These are phyloP conservation scores for Pontederia crassipes DNA, from an alignment of 176 grass and related monocot genomes.

Conservation along the genomic window DNA sequence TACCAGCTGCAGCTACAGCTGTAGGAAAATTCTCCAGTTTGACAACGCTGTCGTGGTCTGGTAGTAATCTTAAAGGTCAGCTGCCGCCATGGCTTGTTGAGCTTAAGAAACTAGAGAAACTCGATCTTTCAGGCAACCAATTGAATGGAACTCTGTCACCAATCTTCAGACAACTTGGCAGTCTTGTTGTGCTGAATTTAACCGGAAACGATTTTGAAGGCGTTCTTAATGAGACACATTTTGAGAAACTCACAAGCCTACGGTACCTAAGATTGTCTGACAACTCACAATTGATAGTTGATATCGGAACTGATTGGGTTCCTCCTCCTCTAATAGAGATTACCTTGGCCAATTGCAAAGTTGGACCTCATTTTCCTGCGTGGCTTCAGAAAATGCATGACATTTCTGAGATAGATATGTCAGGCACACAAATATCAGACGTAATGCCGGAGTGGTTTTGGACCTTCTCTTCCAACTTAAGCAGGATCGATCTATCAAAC, in stretches of 20 bases:
- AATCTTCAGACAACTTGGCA: too few relatives aligned
- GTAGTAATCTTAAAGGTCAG: too few relatives aligned
- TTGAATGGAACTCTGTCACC: too few relatives aligned
- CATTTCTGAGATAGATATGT: neutral
- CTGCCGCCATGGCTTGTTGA: too few relatives aligned
- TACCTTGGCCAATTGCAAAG: neutral
- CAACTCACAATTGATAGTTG: neutral
- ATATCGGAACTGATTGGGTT: neutral
- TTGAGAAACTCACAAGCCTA: neutral
- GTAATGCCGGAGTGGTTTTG: neutral
- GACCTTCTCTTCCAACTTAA: neutral
- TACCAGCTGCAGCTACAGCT: too few relatives aligned
- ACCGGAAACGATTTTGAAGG: neutral
- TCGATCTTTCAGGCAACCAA: too few relatives aligned
- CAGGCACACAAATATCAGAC: neutral
- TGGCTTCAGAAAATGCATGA: neutral
- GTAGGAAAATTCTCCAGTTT: too few relatives aligned
- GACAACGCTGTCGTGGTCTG: too few relatives aligned
- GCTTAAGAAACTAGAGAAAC: too few relatives aligned
- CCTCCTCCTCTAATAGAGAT: neutral
- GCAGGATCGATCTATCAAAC: neutral
- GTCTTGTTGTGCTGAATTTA: too few relatives aligned
- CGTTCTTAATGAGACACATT: neutral
- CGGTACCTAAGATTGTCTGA: neutral
- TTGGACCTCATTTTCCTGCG: neutral